A percentile compares a stretch with the other conserved stretches of the same genome.
phyloP scores from a whole-genome alignment of 177 flowering plant species.

The Vitis hybrid region DNA sequence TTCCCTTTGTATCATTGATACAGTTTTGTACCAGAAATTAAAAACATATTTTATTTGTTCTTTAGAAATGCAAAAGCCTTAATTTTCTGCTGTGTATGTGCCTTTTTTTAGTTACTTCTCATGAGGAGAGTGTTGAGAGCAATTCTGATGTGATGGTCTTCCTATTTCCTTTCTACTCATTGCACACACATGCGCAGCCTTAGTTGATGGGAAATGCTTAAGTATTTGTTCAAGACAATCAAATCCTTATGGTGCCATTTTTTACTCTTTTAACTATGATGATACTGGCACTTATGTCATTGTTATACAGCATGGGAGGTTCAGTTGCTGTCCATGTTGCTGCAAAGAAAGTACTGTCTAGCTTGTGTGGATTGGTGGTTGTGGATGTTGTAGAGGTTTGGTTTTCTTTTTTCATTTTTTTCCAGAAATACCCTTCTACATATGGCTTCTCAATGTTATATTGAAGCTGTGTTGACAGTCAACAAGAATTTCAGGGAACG shows the following conservation, averaged over 20 bases:
- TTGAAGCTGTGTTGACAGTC: constrained; percentile 8
- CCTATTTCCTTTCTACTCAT: too few species aligned
- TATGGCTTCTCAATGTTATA: neutral
- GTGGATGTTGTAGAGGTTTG: constrained; percentile 98
- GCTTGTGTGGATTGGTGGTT: constrained; percentile 77
- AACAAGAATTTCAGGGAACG: constrained; percentile 70
- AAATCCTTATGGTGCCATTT: neutral
- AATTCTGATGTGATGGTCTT: too few species aligned
- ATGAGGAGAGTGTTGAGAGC: too few species aligned
- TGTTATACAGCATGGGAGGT: constrained; percentile 86
- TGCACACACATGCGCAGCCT: too few species aligned
- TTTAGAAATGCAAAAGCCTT: too few species aligned
- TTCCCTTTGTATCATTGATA: too few species aligned
- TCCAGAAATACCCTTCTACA: neutral
- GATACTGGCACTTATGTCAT: neutral
- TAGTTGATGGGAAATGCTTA: too few species aligned
- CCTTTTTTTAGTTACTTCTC: too few species aligned
- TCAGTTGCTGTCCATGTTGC: constrained; percentile 96
- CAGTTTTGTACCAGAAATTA: too few species aligned
- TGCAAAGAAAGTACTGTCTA: constrained; percentile 65
- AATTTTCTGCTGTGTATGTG: too few species aligned
- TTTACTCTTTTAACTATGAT: neutral
- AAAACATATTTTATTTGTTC: too few species aligned
- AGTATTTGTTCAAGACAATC: too few species aligned
- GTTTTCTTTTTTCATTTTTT: neutral